phyloP scores from a whole-genome alignment of 2,329 filamentous ascomycete genomes.

The Plectosphaerella plurivora region DNA sequence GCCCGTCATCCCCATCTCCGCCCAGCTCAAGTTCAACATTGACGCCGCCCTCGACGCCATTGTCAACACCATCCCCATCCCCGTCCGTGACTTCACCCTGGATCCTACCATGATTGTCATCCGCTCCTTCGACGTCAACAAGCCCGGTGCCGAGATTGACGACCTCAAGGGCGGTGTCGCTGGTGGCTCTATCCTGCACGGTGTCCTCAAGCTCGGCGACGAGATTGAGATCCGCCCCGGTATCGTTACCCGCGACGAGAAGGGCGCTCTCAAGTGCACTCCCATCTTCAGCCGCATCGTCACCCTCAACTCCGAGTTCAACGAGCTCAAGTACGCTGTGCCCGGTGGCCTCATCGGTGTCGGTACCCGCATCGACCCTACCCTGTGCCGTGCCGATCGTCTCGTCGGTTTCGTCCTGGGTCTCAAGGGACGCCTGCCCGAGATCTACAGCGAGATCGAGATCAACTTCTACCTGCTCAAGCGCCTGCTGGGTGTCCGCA shows the following conservation, averaged over 20 bases:
- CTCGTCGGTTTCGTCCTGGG: slow-evolving; percentile 96
- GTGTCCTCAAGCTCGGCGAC: slow-evolving; percentile 93
- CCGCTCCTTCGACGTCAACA: slow-evolving; percentile 99
- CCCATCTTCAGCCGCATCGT: slow-evolving; percentile 96
- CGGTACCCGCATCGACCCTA: slow-evolving; percentile 94
- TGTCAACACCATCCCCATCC: slow-evolving; percentile 91
- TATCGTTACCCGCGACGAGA: slow-evolving; percentile 92
- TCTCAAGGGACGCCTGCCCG: slow-evolving; percentile 86
- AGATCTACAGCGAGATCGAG: slow-evolving; percentile 97
- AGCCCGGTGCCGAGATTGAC: slow-evolving; percentile 97
- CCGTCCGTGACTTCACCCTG: slow-evolving; percentile 81
- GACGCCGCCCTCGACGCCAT: slow-evolving; percentile 96
- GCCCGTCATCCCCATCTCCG: slow-evolving; percentile 93
- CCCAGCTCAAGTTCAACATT: slow-evolving; percentile 99
- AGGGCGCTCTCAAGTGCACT: slow-evolving; percentile 91
- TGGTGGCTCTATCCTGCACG: slow-evolving; percentile 92
- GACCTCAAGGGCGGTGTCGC: slow-evolving; percentile 98
- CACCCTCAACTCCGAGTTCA: slow-evolving; percentile 90
- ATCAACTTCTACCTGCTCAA: slow-evolving; percentile 99
- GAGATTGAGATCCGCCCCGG: slow-evolving; percentile 99
- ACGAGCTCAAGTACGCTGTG: slow-evolving; percentile 97
- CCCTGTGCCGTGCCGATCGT: slow-evolving; percentile 97
- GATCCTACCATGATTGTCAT: slow-evolving; percentile 99
- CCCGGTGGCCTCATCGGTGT: slow-evolving; percentile 98
- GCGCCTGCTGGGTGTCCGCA: slow-evolving; percentile 91